Conservation (phyloP, 768 basidiomycete species). For the Trametes cinnabarina region DNA sequence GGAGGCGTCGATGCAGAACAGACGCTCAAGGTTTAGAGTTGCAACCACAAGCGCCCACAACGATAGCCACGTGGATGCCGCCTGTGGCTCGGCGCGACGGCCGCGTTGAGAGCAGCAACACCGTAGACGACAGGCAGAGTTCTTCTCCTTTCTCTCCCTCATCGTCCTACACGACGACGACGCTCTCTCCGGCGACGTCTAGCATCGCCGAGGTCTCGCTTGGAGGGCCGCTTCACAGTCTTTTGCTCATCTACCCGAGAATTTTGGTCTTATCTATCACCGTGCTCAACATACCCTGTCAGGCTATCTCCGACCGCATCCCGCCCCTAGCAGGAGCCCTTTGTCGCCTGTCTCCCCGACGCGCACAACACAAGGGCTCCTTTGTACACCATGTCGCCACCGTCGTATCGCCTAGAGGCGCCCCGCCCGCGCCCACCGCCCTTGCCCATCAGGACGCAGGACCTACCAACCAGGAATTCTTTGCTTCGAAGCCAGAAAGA, state of each 20-base stretch:
- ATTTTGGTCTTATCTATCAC: conserved; percentile 13
- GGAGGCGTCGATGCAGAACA: too few relatives aligned
- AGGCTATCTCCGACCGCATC: conserved; percentile 14
- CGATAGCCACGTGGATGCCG: conserved; percentile 13
- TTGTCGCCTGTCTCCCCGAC: conserved; percentile 4
- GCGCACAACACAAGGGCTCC: not conserved
- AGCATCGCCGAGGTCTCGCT: not conserved
- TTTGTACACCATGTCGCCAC: conserved; percentile 48
- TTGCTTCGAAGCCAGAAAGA: conserved; percentile 43
- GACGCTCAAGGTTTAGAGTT: not conserved
- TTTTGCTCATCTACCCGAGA: conserved; percentile 7
- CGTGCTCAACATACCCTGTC: conserved; percentile 9
- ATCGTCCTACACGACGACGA: conserved; percentile 4
- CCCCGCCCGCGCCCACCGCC: conserved; percentile 64
- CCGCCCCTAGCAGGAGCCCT: conserved; percentile 3
- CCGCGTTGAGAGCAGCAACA: conserved; percentile 19
- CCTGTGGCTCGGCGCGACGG: conserved; percentile 16
- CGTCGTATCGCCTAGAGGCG: conserved; percentile 64
- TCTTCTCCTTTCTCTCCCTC: not conserved
- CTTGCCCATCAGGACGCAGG: conserved; percentile 47
- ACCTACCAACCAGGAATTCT: conserved; percentile 45
- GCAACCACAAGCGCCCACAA: conserved; percentile 13
- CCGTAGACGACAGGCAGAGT: conserved; percentile 3
- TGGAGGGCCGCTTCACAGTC: not conserved
- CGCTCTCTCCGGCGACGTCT: conserved; percentile 4